Conservation (phyloP, 1,139 yeast genomes). For the Protomyces pachydermus region DNA sequence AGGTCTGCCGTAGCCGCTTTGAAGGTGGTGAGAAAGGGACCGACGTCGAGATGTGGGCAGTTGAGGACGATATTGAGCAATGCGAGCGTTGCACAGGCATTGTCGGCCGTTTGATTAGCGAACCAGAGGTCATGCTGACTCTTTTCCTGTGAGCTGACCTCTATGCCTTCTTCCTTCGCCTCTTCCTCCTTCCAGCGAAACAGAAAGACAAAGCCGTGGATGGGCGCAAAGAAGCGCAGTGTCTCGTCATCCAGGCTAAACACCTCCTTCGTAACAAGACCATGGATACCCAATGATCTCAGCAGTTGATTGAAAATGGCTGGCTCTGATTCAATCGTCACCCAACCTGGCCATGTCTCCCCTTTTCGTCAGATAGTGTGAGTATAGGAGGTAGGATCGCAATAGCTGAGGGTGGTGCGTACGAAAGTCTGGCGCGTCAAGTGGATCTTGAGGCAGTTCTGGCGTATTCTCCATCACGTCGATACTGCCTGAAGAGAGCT, state of each 20-base stretch:
- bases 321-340: conserved; percentile 16
- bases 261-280: conserved; percentile 61
- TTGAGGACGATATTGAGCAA: conserved; percentile 55
- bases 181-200: conserved; percentile 49
- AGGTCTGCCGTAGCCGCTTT: conserved; percentile 45
- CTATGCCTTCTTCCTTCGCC: conserved; percentile 48
- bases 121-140: conserved; percentile 48
- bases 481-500: no score
- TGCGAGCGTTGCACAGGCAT: conserved; percentile 77
- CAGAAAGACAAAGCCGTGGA: conserved; percentile 61
- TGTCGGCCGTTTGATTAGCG: conserved; percentile 55
- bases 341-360: conserved; percentile 18
- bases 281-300: conserved; percentile 52
- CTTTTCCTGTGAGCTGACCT: conserved; percentile 30
- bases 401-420: neutral
- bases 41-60: conserved; percentile 47
- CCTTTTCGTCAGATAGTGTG: neutral
- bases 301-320: conserved; percentile 60
- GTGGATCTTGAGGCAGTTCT: neutral
- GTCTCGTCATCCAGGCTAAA: conserved; percentile 52
- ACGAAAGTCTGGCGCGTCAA: neutral
- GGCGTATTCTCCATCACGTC: no score
- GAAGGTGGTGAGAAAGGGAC: conserved; percentile 50
- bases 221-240: conserved; percentile 43
- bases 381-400: neutral